phyloP scores from a whole-genome alignment of 2,329 filamentous ascomycete species.

The Fusarium drepaniforme region DNA sequence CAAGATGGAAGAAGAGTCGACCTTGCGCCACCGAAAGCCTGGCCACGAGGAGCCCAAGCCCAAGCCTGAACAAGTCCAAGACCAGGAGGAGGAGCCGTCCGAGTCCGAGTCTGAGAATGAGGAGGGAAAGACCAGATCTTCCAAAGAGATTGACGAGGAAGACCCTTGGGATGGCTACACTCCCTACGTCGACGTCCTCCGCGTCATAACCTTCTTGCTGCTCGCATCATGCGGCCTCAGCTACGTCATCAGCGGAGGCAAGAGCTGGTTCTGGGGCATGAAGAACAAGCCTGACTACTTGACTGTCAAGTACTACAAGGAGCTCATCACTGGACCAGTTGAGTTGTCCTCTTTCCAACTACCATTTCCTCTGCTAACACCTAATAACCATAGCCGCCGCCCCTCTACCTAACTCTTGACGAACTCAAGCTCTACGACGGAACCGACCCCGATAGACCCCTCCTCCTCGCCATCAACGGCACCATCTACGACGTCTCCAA shows the following conservation, averaged over 20 bases:
- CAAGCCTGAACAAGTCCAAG: background rate
- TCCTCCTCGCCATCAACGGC: slow-evolving; percentile 92
- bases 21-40: slow-evolving; percentile 60
- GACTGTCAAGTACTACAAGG: slow-evolving; percentile 68
- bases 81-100: background rate
- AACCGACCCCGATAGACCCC: slow-evolving; percentile 77
- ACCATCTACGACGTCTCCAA: slow-evolving; percentile 87
- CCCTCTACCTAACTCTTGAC: slow-evolving; percentile 78
- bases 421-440: slow-evolving; percentile 85
- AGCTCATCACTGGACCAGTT: slow-evolving; percentile 43
- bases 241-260: slow-evolving; percentile 80
- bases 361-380: slow-evolving; percentile 1
- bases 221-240: slow-evolving; percentile 77
- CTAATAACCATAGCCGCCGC: slow-evolving; percentile 59
- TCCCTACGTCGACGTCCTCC: slow-evolving; percentile 74
- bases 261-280: slow-evolving; percentile 76
- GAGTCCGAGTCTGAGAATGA: slow-evolving; percentile 25
- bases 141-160: slow-evolving; percentile 54
- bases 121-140: slow-evolving; percentile 35
- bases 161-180: slow-evolving; percentile 62
- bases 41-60: slow-evolving; percentile 34
- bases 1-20: slow-evolving; percentile 54
- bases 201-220: slow-evolving; percentile 75
- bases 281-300: slow-evolving; percentile 73
- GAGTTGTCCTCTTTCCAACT: slow-evolving; percentile 16